Base-by-base conservation (phyloP, 352 stramenopile genomes). In the Phytopythium oedochilum region DNA sequence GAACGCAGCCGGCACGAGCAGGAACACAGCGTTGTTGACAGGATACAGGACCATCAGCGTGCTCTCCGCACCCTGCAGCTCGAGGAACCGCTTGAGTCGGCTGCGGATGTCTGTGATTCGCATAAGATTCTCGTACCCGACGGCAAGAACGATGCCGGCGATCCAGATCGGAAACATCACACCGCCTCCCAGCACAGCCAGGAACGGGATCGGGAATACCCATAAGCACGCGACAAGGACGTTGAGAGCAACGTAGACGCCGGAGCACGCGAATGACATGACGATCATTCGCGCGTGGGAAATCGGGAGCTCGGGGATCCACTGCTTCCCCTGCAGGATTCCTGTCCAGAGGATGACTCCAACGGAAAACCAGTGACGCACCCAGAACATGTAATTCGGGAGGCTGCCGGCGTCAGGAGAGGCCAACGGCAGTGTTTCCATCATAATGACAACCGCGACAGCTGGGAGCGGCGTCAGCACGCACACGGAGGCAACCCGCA, bases 161-260 rank as follows among this genome's bases (percentile, higher is more conserved):
- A 58, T 28, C 29, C 55, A 67, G 25, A 75, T 57, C 23, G 38
- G 43, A 28, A 70, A 46, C 42, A 76, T 53, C 4, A 71, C 36
- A 9, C 62, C 64, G 1, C 66, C 50, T 5, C 60, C 59, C 6
- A 69, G 25, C 3, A 69, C 60, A 0, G 71, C 47, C 2, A 69
- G 55, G 47, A 81, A 81, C 10, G 73, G 71, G 9, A 78, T 64
- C 0, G 66, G 71, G 29, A 73, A 84, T 0, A 61, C 53, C 71
- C 73, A 79, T 1, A 53, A 31, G 10, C 49, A 52, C 7, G 57
- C 58, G 32, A 75, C 20, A 0, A 70, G 20, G 2, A 83, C 40
- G 35, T 53, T 63, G 14, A 43, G 20, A 4, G 60, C 52, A 1
- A 59, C 58, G 46, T 66, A 66, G 6, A 68, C 9, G 0, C n/a